Base-by-base conservation (phyloP, 345 rosid genomes). In the Boechera divaricarpa region DNA sequence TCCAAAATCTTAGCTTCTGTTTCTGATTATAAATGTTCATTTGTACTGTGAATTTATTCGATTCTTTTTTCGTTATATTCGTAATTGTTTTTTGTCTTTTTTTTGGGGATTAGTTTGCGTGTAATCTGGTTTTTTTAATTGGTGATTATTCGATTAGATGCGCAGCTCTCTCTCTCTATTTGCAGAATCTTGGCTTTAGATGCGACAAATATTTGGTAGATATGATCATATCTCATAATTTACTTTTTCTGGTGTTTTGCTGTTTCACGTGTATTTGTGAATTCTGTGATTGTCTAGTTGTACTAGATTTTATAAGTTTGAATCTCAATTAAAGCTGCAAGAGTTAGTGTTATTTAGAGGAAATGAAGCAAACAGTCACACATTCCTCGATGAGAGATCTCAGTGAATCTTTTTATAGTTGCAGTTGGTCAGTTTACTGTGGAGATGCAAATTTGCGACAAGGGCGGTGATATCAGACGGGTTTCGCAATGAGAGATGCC, bases 321-420 rank as follows among this genome's bases (percentile, higher is more conserved):
- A 35, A 7, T 35, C 38, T 6, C 0, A 35, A 35, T 35, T 35
- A 35, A 69, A 68, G 38, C 56, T 70, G 33, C 10, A 47, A 13
- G 47, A 58, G 18, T 41, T 26, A 21, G 9, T 51, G 28, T 72
- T 26, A 55, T 84, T n/a, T 45, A 28, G 79, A 91, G 97, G 90
- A 79, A 91, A 85, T 93, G 92, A 92, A 83, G 83, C 88, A 81
- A 84, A 85, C 84, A 77, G 91, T 88, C 16, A 82, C 83, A 75
- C 80, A 83, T 83, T 82, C 1, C 39, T 78, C 77, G 6, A 87
- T 82, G 97, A 86, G 90, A 85, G 91, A 89, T 84, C 84, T 88
- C 63, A 85, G 85, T 67, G 86, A 87, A 79, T 90, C 78, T 18
- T 85, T 86, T 61, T 84, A 85, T 73, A 78, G 83, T 76, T 89